Base-by-base conservation (phyloP, 1,284 basidiomycete genomes). In the Sporisorium reilianum region DNA sequence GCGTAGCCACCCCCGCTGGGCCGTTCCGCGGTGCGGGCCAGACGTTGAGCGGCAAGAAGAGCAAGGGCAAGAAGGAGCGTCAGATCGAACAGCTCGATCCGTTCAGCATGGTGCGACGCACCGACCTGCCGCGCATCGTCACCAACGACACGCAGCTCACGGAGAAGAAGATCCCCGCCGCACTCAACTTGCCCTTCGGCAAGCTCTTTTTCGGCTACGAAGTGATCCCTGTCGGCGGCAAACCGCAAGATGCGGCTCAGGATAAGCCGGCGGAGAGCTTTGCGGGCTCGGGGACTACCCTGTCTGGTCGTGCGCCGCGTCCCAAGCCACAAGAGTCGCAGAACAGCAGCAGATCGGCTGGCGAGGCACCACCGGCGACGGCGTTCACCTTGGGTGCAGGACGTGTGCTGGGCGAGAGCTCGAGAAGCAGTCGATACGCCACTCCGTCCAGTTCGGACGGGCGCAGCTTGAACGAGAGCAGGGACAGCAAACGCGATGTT, bases 121-220 rank as follows among this genome's bases (percentile, higher is more conserved):
- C 83, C 22, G 82, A 81, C 78, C 90, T 93, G 84, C 91, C 91
- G 22, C 90, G 90, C 32, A 90, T 98, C 50, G 90, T 98, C 54
- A 94, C 94, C 0, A 93, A 92, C 61, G 91, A 91, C 58, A 90
- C 90, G 25, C 86, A 83, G 91, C 93, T 79, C 32, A 88, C 89
- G 7, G 91, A 92, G 40, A 88, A 88, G 56, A 91, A 92, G 84
- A 93, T 93, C 6, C 95, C 97, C 1, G 94, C 94, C 0, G 91
- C 94, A 1, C 88, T 99, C 50, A 92, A 93, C 76, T 87, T 99
- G 30, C 95, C 96, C 0, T 92, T 92, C 72, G 97, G 97, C 12
- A 75, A 78, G 55, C 77, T 84, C 26, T 84, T 84, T 62, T 84
- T 84, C 38, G 83, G 83, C 30, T 84, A 84, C 68, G 75, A 82